Evolutionary conservation across 495 filamentous ascomycete genomes (phyloP), one percentile per base, ranked within the genome.

Genomic region (Parmelia sp.): DNA sequence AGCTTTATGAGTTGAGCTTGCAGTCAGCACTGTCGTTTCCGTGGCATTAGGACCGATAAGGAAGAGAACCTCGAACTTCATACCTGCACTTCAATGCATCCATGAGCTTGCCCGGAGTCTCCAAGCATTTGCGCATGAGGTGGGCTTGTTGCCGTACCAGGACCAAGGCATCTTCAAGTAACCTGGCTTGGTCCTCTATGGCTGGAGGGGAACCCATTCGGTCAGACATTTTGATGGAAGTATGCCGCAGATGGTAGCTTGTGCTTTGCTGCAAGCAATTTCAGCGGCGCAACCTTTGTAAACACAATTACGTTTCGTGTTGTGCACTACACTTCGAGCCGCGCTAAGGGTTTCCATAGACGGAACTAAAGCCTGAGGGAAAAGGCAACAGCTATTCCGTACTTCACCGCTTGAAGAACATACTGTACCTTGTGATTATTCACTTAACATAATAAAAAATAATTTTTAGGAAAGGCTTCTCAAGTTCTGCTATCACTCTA

Each of bases 1-100:
- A 97, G 77, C 94, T 98, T 67, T 60, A 66, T 25, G 21, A 53
- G 15, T 23, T 35, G 17, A 49, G 37, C 40, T 62, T 56, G 51
- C 27, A 47, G 40, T 64, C 60, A 67, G 61, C 57, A 60, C 57
- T n/a, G 31, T 40, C 29, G 27, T 49, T 19, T 27, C 42, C 19
- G 21, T 37, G 47, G 8, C 14, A 51, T 31, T 42, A 21, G 17
- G 35, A 35, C 42, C n/a, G 27, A n/a, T 40, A 42, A 33, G 8
- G 21, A n/a, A n/a, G n/a, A n/a, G n/a, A 36, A 36, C 10, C 23
- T 57, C 42, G 19, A 37, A 61, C 55, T 36, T 49, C 31, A 35
- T 70, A 97, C 94, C 93, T 94, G 91, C 94, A 97, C 77, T 98
- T 98, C 69, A 98, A 84, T 71, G 94, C 94, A 82, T 98, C 94